A percentile compares a stretch with the other conserved stretches of the same genome.
These are phyloP conservation scores for Sclerospora graminicola DNA, from an alignment of 352 stramenopile genomes.

Conservation along the genomic window DNA sequence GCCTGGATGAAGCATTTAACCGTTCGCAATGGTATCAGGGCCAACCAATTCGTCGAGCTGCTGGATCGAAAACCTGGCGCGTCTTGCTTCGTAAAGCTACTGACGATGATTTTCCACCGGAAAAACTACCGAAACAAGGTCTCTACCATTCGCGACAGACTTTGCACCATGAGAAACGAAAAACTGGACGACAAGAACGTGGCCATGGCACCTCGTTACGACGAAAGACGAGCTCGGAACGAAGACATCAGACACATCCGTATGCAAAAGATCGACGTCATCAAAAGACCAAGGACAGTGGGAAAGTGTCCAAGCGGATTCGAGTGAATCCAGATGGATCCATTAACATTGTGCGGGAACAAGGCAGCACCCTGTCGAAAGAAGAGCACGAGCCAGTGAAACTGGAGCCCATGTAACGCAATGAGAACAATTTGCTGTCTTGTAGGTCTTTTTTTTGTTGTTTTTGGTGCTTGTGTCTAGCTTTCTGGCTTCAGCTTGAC, in stretches of 20 bases:
- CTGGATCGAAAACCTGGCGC: conserved; percentile 45
- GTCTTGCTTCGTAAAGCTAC: conserved; percentile 62
- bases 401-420: too few species aligned
- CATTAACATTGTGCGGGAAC: conserved; percentile 41
- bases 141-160: conserved; percentile 55
- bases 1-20: conserved; percentile 50
- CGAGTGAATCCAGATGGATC: conserved; percentile 52
- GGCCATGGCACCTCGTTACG: too few species aligned
- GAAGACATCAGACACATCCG: too few species aligned
- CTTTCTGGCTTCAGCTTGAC: conserved; percentile 43
- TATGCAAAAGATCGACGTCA: too few species aligned
- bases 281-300: too few species aligned
- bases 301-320: conserved; percentile 42
- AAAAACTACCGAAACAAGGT: conserved; percentile 55
- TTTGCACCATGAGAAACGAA: conserved; percentile 12
- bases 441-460: conserved; percentile 10
- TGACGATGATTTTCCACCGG: conserved; percentile 63
- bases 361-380: neutral
- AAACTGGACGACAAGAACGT: conserved; percentile 11
- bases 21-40: conserved; percentile 53
- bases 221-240: too few species aligned
- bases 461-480: conserved; percentile 8
- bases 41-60: too few species aligned
- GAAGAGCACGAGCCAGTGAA: too few species aligned
- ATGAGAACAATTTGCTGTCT: too few species aligned